Evolutionary conservation across 202 grass and related monocot species (phyloP), one percentile per base, ranked within the genome.

Genomic region (Schoenoplectus triqueter): DNA sequence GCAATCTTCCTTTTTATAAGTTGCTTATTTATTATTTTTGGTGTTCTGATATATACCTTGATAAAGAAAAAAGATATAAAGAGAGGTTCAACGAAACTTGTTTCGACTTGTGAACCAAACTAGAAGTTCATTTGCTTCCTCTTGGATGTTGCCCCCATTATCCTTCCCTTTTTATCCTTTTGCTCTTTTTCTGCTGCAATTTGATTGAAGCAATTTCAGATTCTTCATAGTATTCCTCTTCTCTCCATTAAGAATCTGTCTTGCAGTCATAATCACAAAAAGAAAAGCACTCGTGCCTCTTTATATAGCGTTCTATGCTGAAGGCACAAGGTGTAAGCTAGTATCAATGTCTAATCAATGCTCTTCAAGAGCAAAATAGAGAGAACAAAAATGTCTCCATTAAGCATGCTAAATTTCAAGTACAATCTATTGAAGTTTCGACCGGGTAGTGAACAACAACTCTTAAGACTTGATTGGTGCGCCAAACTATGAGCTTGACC

Each of bases 401-500:
- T 94, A 83, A 87, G 72, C 9, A 56, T 94, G 76, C 83, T 97
- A 55, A 86, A 44, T 84, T 92, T 97, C 86, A 86, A 90, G 47
- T 89, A 94, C 83, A 90, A 90, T 66, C 73, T 94, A 13, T 86
- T 39, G 0, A 94, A 90, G 85, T 86, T 90, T 64, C 71, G 61
- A 54, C 89, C 89, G 0, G n/a, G 13, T 42, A 78, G 73, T 69
- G 91, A 90, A 41, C 63, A 87, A 40, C 88, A 92, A 67, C 68
- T 42, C 76, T 92, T 88, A 31, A 0, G 92, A 94, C 80, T 46
- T 92, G 66, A 78, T 48, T 3, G 67, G 66, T 80, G 65, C 57
- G 22, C 63, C 81, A 40, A 78, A 80, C 57, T 92, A 86, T 69
- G 88, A 57, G 74, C 91, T 83, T 2, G 89, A 92, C 40, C 82